These are phyloP conservation scores for Balakata baccata DNA, from an alignment of 345 rosid species.

Conservation along the genomic window DNA sequence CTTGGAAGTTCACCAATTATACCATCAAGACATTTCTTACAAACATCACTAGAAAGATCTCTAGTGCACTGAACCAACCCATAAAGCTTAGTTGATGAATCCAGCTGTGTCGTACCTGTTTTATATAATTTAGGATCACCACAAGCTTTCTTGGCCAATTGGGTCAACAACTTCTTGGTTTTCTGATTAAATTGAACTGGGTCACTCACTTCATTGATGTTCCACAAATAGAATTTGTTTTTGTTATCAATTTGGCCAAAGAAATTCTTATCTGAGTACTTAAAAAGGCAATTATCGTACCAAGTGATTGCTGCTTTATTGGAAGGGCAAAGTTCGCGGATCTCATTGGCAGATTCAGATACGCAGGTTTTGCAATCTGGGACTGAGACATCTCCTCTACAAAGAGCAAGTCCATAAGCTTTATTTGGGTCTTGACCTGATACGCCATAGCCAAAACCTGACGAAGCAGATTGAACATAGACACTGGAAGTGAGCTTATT, in stretches of 20 bases:
- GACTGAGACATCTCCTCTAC: slow-evolving; percentile 36
- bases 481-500: slow-evolving; percentile 29
- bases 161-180: slow-evolving; percentile 28
- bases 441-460: slow-evolving; percentile 30
- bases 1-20: slow-evolving; percentile 38
- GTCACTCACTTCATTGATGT: slow-evolving; percentile 21
- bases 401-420: slow-evolving; percentile 36
- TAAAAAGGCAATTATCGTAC: slow-evolving; percentile 44
- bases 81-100: slow-evolving; percentile 22
- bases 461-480: slow-evolving; percentile 19
- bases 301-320: slow-evolving; percentile 43
- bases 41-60: slow-evolving; percentile 29
- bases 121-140: slow-evolving; percentile 23
- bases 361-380: slow-evolving; percentile 40
- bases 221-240: slow-evolving; percentile 43
- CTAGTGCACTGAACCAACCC: slow-evolving; percentile 44
- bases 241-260: slow-evolving; percentile 38
- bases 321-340: slow-evolving; percentile 31
- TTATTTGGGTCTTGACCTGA: slow-evolving; percentile 23
- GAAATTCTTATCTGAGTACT: slow-evolving; percentile 36
- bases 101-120: slow-evolving; percentile 24
- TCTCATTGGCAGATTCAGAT: slow-evolving; percentile 27
- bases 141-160: slow-evolving; percentile 23
- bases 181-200: slow-evolving; percentile 27
- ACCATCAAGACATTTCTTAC: slow-evolving; percentile 42